Percentiles rank a stretch among this genome's conserved stretches.
Evolutionary conservation across 495 filamentous ascomycete genomes (phyloP).

Genomic region (Hypoxylon perforatum): DNA sequence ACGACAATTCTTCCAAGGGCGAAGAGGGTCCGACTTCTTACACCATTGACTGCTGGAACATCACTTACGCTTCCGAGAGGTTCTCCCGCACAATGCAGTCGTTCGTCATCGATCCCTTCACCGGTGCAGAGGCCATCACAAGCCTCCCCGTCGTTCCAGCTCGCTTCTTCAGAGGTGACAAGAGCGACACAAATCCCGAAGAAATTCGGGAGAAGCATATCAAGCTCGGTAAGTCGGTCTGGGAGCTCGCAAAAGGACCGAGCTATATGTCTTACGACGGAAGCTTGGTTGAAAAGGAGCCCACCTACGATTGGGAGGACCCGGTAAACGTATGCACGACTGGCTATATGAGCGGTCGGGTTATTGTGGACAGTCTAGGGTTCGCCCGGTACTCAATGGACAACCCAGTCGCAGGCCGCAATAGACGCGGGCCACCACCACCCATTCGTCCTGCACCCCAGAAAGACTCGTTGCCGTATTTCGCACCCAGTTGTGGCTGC

Average conservation of each 20-base stretch:
- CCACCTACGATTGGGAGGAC: background rate
- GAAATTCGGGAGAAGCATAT: conserved; percentile 35
- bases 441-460: conserved; percentile 10
- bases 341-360: conserved; percentile 48
- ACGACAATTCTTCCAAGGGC: background rate
- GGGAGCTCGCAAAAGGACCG: conserved; percentile 52
- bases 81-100: conserved; percentile 47
- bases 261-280: conserved; percentile 53
- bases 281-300: conserved; percentile 30
- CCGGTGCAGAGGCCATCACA: conserved; percentile 49
- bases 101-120: conserved; percentile 43
- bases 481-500: conserved; percentile 47
- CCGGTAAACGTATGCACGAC: conserved; percentile 9
- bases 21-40: conserved; percentile 23
- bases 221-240: conserved; percentile 48
- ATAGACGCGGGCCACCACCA: conserved; percentile 4
- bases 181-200: conserved; percentile 18
- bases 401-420: conserved; percentile 15
- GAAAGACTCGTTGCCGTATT: conserved; percentile 49
- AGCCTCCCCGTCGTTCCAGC: conserved; percentile 50
- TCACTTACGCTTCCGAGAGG: conserved; percentile 38
- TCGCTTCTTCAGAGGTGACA: conserved; percentile 41
- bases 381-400: conserved; percentile 37
- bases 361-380: conserved; percentile 52
- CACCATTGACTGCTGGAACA: conserved; percentile 48